phyloP scores from a whole-genome alignment of 257 asterid species.

The Nicotiana obtusifolia region DNA sequence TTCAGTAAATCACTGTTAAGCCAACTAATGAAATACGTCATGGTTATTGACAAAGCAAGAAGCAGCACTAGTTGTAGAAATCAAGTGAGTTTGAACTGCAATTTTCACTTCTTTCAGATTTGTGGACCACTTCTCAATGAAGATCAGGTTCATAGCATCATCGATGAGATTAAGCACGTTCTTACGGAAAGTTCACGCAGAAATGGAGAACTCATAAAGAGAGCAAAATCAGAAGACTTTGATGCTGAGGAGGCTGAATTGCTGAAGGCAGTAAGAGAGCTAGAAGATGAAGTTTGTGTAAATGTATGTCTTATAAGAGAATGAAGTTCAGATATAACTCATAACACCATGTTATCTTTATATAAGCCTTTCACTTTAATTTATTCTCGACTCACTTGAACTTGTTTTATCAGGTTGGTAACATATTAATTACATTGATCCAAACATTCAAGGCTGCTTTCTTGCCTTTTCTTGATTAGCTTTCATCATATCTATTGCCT shows the following conservation, averaged over 20 bases:
- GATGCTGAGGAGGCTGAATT: too few relatives aligned
- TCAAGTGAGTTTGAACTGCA: not conserved
- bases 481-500: slow-evolving; percentile 82
- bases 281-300: not conserved
- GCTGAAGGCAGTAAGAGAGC: not conserved
- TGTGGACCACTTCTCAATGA: slow-evolving; percentile 37
- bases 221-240: too few relatives aligned
- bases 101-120: too few relatives aligned
- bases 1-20: too few relatives aligned
- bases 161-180: slow-evolving; percentile 78
- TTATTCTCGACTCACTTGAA: not conserved
- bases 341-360: too few relatives aligned
- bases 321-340: not conserved
- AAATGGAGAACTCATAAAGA: too few relatives aligned
- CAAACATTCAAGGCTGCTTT: slow-evolving; percentile 52
- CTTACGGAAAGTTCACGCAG: slow-evolving; percentile 58
- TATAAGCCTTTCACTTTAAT: not conserved
- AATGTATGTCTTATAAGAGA: not conserved
- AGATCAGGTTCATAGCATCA: slow-evolving; percentile 75
- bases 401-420: slow-evolving; percentile 52
- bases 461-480: slow-evolving; percentile 47
- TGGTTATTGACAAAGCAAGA: too few relatives aligned
- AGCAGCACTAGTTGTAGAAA: too few relatives aligned
- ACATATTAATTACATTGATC: slow-evolving; percentile 73
- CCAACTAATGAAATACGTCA: too few relatives aligned